A percentile compares a stretch with the other conserved stretches of the same genome.
Conservation (phyloP, 257 asterid species). For the Solanum pennellii region DNA sequence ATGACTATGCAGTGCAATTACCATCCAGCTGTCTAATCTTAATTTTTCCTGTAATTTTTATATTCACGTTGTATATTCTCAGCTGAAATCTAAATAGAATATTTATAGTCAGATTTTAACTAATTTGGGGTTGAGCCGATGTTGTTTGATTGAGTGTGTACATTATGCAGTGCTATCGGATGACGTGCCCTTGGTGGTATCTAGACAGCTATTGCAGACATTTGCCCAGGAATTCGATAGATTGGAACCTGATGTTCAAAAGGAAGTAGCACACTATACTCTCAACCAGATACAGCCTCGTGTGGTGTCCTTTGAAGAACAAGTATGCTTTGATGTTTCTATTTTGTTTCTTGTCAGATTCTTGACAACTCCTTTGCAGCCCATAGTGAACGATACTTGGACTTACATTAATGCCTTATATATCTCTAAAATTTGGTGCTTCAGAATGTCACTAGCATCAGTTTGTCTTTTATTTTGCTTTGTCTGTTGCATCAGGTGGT, state of each 20-base stretch:
- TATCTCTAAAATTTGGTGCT: not conserved
- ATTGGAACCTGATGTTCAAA: constrained; percentile 77
- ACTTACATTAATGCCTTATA: not conserved
- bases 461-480: not conserved
- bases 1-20: not conserved
- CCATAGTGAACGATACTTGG: not conserved
- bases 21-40: not conserved
- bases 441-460: not conserved
- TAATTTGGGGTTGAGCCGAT: not conserved
- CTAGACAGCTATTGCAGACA: constrained; percentile 87
- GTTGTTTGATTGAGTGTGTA: not conserved
- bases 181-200: constrained; percentile 88
- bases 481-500: not conserved
- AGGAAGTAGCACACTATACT: constrained; percentile 82
- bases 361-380: not conserved
- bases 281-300: constrained; percentile 96
- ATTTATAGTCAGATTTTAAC: not conserved
- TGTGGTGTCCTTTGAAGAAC: constrained; percentile 92
- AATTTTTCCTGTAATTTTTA: not conserved
- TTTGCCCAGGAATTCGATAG: constrained; percentile 88
- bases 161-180: constrained; percentile 60
- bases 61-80: not conserved
- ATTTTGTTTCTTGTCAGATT: not conserved
- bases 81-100: not conserved
- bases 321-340: constrained; percentile 26